These are phyloP conservation scores for Aureoboletus auriporus DNA, from an alignment of 768 basidiomycete genomes.

Conservation along the genomic window DNA sequence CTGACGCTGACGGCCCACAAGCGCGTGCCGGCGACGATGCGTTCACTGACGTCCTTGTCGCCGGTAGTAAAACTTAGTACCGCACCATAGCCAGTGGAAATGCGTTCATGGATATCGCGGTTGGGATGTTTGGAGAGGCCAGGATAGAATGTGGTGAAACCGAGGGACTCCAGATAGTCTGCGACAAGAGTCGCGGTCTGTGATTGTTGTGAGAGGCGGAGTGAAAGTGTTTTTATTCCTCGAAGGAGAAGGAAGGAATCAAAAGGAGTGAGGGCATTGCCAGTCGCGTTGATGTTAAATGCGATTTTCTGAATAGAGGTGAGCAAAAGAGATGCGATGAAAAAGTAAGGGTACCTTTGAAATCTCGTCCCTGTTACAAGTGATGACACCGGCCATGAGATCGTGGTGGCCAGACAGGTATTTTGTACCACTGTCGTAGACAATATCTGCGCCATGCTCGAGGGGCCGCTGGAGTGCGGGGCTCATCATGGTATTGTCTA, in stretches of 20 bases:
- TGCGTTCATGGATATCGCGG: constrained; percentile 83
- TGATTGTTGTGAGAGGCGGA: constrained; percentile 96
- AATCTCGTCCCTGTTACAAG: constrained; percentile 87
- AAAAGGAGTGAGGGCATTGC: constrained; percentile 92
- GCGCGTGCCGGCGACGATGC: constrained; percentile 87
- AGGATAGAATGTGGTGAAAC: constrained; percentile 91
- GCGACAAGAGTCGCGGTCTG: constrained; percentile 79
- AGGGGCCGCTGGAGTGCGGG: constrained; percentile 94
- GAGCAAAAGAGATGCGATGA: not conserved
- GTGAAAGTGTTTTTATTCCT: constrained; percentile 92
- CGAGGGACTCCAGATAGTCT: constrained; percentile 75
- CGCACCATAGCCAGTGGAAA: constrained; percentile 88
- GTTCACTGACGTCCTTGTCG: constrained; percentile 84
- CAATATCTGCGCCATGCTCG: constrained; percentile 94
- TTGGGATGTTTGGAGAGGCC: constrained; percentile 81
- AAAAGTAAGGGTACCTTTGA: constrained; percentile 54
- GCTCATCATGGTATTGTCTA: constrained; percentile 99
- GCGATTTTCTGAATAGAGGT: constrained; percentile 61
- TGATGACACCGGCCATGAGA: constrained; percentile 96
- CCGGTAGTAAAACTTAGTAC: constrained; percentile 95
- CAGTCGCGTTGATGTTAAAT: constrained; percentile 89
- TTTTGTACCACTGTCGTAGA: constrained; percentile 97
- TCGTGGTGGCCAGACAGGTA: constrained; percentile 98
- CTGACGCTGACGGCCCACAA: constrained; percentile 98
- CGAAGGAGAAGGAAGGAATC: constrained; percentile 95